Percentiles rank a stretch among this genome's conserved stretches.
phyloP scores from a whole-genome alignment of 1,284 basidiomycete species.

The Mycosarcoma mackinlayi region DNA sequence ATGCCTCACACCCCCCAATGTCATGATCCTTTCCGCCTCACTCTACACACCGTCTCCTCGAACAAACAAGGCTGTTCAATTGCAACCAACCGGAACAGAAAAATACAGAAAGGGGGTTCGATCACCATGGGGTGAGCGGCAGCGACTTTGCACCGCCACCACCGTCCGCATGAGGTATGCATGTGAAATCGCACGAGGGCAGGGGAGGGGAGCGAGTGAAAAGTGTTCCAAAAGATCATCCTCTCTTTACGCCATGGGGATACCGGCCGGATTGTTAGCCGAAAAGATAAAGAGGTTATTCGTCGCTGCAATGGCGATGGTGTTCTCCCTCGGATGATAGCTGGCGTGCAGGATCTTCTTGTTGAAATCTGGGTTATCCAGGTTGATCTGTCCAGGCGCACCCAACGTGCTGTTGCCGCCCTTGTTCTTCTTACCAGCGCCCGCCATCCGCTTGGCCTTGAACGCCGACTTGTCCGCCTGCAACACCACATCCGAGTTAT shows the following conservation, averaged over 20 bases:
- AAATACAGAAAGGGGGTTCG: no score
- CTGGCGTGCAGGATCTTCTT: constrained; percentile 91
- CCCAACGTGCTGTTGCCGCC: constrained; percentile 77
- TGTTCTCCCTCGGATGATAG: constrained; percentile 97
- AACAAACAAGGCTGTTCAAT: no score
- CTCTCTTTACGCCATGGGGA: constrained; percentile 35
- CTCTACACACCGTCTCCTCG: no score
- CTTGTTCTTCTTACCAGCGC: constrained; percentile 79
- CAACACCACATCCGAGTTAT: constrained; percentile 87
- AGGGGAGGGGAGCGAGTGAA: no score
- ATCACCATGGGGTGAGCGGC: no score
- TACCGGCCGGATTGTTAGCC: constrained; percentile 59
- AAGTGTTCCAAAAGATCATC: no score
- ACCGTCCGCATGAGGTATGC: no score
- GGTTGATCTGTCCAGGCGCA: constrained; percentile 71
- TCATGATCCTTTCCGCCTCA: no score
- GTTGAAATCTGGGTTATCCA: constrained; percentile 77
- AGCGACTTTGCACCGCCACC: no score
- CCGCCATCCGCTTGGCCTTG: constrained; percentile 89
- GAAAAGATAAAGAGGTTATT: constrained; percentile 74
- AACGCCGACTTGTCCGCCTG: constrained; percentile 99
- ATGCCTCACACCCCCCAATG: no score
- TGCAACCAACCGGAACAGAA: no score
- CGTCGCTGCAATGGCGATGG: constrained; percentile 75
- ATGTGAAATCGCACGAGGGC: no score